Conservation (phyloP, 495 filamentous ascomycete species). For the Penicillium maclennaniae region DNA sequence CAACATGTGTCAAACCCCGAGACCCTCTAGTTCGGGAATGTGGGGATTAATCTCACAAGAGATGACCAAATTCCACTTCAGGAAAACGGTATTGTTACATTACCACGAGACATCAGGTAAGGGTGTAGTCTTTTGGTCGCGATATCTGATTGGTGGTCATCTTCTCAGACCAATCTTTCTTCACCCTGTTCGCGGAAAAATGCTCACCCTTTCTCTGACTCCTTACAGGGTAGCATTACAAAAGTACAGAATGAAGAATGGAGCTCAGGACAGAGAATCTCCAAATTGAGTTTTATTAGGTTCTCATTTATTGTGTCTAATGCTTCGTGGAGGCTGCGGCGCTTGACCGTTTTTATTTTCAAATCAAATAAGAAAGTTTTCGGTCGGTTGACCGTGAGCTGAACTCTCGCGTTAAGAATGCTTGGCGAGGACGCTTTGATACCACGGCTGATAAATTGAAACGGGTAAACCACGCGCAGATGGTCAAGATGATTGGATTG, state of each 20-base stretch:
- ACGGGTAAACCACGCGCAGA: no score
- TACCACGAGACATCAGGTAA: background rate
- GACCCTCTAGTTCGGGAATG: background rate
- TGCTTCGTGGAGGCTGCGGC: no score
- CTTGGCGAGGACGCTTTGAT: no score
- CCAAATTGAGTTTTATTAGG: background rate
- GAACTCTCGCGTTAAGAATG: no score
- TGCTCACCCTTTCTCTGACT: background rate
- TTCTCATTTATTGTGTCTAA: no score
- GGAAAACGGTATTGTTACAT: background rate
- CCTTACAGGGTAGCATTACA: background rate
- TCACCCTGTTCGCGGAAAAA: background rate
- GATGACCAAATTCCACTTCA: background rate
- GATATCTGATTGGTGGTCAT: no score
- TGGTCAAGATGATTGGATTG: no score
- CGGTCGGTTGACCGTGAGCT: no score
- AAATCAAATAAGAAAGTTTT: no score
- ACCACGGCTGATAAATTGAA: no score
- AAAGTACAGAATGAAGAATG: background rate
- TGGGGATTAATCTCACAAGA: background rate
- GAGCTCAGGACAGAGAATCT: background rate
- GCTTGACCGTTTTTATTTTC: no score
- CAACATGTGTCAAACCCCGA: background rate
- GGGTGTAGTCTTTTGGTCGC: background rate
- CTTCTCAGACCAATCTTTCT: no score